Base-by-base conservation (phyloP, 495 filamentous ascomycete species). In the Evernia prunastri region DNA sequence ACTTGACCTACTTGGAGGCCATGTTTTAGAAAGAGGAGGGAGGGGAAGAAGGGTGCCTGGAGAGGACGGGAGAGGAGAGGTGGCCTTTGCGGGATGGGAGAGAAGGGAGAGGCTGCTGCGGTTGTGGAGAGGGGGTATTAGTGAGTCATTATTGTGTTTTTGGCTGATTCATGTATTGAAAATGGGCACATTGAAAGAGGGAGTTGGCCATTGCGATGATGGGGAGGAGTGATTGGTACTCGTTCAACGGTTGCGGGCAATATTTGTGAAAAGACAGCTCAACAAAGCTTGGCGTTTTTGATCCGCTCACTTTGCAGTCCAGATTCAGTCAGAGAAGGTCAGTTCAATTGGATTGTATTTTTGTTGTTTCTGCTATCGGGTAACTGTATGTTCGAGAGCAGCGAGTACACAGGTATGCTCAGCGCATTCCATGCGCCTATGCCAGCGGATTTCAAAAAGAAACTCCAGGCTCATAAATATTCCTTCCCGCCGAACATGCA, bases 121-220 rank as follows among this genome's bases (percentile, higher is more conserved):
- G 72, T 70, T 71, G 70, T 71, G 68, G 63, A 63, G 57, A 59
- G 53, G 40, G 53, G 40, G 15, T 58, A 35, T 47, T 56, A 59
- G 63, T 69, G 68, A 70, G 67, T 67, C 63, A 68, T 72, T 68
- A 61, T 72, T 68, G 59, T 70, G 29, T 33, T 58, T 33, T 25
- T 54, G 20, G 13, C 36, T 45, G 39, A 35, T 13, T 56, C 57
- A 20, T 25, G 25, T 11, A 40, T 12, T 37, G 20, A 20, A n/a
- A 47, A 33, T 17, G 1, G n/a, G 29, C 13, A 15, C 23, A 25
- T 29, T 31, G 43, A 29, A 23, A 17, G 18, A 0, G 6, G 31
- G 35, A 23, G 31, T 25, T 40, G 40, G 53, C 27, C 61, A 63
- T 63, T 25, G 31, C 17, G 42, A 8, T 27, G 25, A n/a, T n/a